phyloP scores from a whole-genome alignment of 75 land plant species.

The Cryptomeria japonica region DNA sequence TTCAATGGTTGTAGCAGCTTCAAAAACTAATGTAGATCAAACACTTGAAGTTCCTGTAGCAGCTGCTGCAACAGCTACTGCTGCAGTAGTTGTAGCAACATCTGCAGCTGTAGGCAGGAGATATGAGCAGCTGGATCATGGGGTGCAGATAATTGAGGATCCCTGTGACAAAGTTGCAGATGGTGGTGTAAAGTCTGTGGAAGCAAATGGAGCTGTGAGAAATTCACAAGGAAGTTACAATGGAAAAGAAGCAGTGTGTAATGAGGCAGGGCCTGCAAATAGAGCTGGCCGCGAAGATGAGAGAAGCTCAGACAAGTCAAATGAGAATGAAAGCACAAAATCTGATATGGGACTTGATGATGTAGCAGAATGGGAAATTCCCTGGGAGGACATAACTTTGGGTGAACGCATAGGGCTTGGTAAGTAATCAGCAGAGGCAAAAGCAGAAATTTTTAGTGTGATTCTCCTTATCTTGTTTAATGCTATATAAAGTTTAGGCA shows the following conservation, averaged over 20 bases:
- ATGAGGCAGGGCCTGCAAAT: slow-evolving; percentile 13
- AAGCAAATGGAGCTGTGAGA: slow-evolving; percentile 20
- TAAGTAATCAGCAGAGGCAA: slow-evolving; percentile 19
- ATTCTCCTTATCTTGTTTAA: background rate
- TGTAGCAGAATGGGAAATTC: slow-evolving; percentile 84
- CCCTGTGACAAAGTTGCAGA: slow-evolving; percentile 15
- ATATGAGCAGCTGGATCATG: slow-evolving; percentile 30
- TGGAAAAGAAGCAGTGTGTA: slow-evolving; percentile 16
- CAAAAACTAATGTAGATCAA: slow-evolving; percentile 60
- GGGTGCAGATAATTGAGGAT: slow-evolving; percentile 11
- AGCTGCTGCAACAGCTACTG: slow-evolving; percentile 80
- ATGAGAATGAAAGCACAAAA: slow-evolving; percentile 46
- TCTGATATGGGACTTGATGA: slow-evolving; percentile 64
- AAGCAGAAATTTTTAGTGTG: background rate
- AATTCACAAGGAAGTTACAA: slow-evolving; percentile 15
- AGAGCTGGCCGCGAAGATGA: slow-evolving; percentile 38
- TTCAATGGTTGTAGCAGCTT: slow-evolving; percentile 79
- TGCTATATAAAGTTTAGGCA: background rate
- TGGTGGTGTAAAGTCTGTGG: slow-evolving; percentile 15
- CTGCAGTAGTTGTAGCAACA: slow-evolving; percentile 84
- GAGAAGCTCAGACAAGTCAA: slow-evolving; percentile 56
- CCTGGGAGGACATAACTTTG: slow-evolving; percentile 79
- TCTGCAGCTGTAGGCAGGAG: slow-evolving; percentile 69
- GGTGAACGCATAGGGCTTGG: slow-evolving; percentile 94
- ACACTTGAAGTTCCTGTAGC: slow-evolving; percentile 75